Evolutionary conservation across 306 rosid genomes (phyloP).

Genomic region (Vachellia collinsii): DNA sequence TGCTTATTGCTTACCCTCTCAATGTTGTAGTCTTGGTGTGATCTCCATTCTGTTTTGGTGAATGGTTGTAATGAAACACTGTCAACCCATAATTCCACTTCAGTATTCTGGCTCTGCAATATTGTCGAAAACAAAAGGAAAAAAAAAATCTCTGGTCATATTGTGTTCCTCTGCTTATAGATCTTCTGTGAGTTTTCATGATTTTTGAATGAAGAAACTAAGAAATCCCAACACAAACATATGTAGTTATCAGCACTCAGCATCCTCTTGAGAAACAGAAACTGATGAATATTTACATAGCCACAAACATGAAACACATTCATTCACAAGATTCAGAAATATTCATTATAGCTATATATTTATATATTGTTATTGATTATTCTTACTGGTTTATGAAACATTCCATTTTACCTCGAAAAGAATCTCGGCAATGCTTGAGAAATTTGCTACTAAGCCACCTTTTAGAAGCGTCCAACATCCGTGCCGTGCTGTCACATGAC

Average conservation of each 20-base stretch:
- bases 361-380: not conserved
- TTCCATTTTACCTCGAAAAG: constrained; percentile 56
- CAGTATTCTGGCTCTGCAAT: constrained; percentile 53
- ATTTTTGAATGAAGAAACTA: not conserved
- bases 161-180: not conserved
- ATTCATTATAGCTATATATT: not conserved
- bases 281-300: not conserved
- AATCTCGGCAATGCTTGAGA: constrained; percentile 55
- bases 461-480: constrained; percentile 78
- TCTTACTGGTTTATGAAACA: not conserved
- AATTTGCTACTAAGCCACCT: constrained; percentile 74
- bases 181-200: not conserved
- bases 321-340: not conserved
- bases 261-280: not conserved
- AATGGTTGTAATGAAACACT: constrained; percentile 71
- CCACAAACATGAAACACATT: not conserved
- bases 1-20: constrained; percentile 45
- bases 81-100: constrained; percentile 65
- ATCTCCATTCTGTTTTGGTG: constrained; percentile 67
- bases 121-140: not conserved
- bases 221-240: not conserved
- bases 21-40: constrained; percentile 62
- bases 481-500: constrained; percentile 51
- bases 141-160: not conserved
- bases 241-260: not conserved